Evolutionary conservation across 306 rosid genomes (phyloP).

Genomic region (Trifolium repens): DNA sequence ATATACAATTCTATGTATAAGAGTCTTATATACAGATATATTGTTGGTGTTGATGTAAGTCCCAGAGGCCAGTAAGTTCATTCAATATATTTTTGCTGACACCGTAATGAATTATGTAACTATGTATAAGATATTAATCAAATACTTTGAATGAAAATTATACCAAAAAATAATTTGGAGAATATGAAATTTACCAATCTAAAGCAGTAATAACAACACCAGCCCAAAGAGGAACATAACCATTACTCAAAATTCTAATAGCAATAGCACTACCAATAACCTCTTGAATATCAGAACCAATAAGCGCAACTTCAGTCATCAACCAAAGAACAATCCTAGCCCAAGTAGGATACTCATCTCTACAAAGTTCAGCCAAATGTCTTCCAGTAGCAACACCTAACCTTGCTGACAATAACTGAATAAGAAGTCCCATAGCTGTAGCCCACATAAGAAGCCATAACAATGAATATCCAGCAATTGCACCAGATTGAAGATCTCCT

Average conservation of each 20-base stretch:
- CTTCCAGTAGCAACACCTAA: slow-evolving; percentile 95
- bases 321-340: slow-evolving; percentile 81
- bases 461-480: slow-evolving; percentile 89
- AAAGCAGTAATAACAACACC: slow-evolving; percentile 89
- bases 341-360: slow-evolving; percentile 94
- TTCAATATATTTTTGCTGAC: no score
- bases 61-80: no score
- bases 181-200: slow-evolving; percentile 63
- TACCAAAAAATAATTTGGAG: no score
- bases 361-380: slow-evolving; percentile 87
- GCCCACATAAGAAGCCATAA: slow-evolving; percentile 96
- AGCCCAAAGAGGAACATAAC: slow-evolving; percentile 84
- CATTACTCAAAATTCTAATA: slow-evolving; percentile 77
- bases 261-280: slow-evolving; percentile 99
- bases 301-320: slow-evolving; percentile 91
- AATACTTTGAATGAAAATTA: no score
- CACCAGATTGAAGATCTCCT: slow-evolving; percentile 96
- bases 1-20: no score
- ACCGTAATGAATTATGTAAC: no score
- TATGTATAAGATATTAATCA: not conserved
- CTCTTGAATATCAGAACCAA: slow-evolving; percentile 97
- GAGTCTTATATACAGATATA: no score
- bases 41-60: no score
- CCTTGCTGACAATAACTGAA: slow-evolving; percentile 86
- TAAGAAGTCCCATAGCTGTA: slow-evolving; percentile 83